A percentile compares a stretch with the other conserved stretches of the same genome.
phyloP scores from a whole-genome alignment of 2,329 filamentous ascomycete genomes.

The Pseudogymnoascus destructans region DNA sequence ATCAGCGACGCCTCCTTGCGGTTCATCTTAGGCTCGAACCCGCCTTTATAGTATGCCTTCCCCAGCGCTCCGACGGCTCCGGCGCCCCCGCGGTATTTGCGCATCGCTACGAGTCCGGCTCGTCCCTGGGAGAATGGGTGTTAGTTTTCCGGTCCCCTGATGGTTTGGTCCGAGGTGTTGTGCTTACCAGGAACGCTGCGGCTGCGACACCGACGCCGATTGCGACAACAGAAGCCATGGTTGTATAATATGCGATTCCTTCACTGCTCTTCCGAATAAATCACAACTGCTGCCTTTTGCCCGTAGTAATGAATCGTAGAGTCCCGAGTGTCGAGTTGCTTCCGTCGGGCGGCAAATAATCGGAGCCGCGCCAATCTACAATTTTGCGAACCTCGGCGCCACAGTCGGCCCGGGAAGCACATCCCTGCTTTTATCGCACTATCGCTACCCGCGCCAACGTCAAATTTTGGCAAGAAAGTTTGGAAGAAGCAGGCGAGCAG shows the following conservation, averaged over 20 bases:
- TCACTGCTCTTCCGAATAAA: neutral
- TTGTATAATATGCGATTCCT: conserved; percentile 10
- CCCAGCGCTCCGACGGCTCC: conserved; percentile 59
- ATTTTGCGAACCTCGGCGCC: neutral
- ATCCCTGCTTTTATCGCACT: conserved; percentile 6
- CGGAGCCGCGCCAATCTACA: neutral
- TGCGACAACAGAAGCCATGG: conserved; percentile 46
- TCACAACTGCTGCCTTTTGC: neutral
- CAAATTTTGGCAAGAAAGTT: conserved; percentile 15
- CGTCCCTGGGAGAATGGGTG: conserved; percentile 51
- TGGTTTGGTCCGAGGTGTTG: neutral
- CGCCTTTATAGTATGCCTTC: conserved; percentile 93
- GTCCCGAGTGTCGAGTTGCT: neutral
- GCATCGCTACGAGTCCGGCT: conserved; percentile 78
- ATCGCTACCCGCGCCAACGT: conserved; percentile 13
- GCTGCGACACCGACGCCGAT: conserved; percentile 49
- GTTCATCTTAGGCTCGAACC: conserved; percentile 95
- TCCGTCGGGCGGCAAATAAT: neutral
- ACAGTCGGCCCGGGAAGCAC: neutral
- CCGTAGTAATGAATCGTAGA: neutral
- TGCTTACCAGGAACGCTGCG: conserved; percentile 49
- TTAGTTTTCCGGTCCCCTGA: conserved; percentile 16
- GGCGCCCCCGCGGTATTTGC: conserved; percentile 61
- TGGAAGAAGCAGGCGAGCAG: conserved; percentile 9
- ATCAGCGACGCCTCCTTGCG: conserved; percentile 83